Evolutionary conservation across 768 basidiomycete genomes (phyloP), one percentile per base, ranked within the genome.

Genomic region (Leccinum pellstonianum): DNA sequence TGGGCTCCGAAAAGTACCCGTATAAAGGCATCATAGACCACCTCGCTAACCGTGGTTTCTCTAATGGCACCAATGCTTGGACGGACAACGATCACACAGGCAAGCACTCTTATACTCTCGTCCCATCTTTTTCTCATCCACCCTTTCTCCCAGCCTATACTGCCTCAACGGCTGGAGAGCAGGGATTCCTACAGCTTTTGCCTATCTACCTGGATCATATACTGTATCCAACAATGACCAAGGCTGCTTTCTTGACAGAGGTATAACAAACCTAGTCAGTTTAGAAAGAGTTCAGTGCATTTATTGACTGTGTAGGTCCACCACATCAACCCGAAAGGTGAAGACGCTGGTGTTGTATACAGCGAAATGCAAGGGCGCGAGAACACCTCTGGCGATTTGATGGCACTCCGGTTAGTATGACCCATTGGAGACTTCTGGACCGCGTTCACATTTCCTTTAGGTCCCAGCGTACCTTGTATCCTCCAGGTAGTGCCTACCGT

Each of bases 321-420:
- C 73, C 94, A 98, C 73, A 86, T 98, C 64, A 91, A 98, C 72
- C 83, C 83, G 2, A 86, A 91, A 68, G 96, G 94, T 8, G 85
- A 95, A 66, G 86, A 98, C 68, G 90, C 92, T 15, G 97, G 97
- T 38, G 97, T 99, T 1, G 96, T 98, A 10, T 98, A 97, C 74
- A 91, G 90, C 68, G 91, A 95, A 77, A 97, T 97, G 95, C 93
- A 95, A 76, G 95, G 94, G 1, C 83, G 96, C 51, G 89, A 98
- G 77, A 98, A 98, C 69, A 94, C 91, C 0, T 85, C 92, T 2
- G 86, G 85, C 10, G 95, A 98, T 76, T 77, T 98, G 48, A 95
- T 97, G 91, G 86, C 88, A 38, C 81, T 95, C 27, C 77, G 85
- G 93, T 94, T 62, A 47, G 85, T 79, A 35, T 29, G 17, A 10